Evolutionary conservation across 257 asterid genomes (phyloP), one percentile per base, ranked within the genome.

Genomic region (Nicotiana undulata): DNA sequence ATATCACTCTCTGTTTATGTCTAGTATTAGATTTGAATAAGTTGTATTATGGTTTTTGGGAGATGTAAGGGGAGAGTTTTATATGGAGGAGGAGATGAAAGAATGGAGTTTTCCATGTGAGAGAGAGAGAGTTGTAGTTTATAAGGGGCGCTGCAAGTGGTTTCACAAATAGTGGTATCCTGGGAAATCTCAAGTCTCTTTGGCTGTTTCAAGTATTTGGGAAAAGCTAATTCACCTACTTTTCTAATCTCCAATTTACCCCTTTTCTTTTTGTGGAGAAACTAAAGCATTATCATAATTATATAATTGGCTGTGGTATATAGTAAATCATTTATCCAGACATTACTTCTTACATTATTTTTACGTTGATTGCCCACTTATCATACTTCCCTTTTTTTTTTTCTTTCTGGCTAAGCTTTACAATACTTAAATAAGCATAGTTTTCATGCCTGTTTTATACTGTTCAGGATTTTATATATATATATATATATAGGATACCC

Each of bases 71-170:
- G 53, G 29, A 49, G 58, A 8, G 59, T 4, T 17, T 34, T 0
- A 1, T 56, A n/a, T 13, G 46, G 22, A 7, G 7, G 29, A 1
- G 68, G 12, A 15, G 29, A n/a, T 1, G 16, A 70, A 9, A 28
- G 31, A 51, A 32, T 16, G 17, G 76, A 55, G 17, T 77, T 79
- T 40, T 64, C 22, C 61, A 46, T 79, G 75, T 79, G 49, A 20
- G 9, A 63, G 34, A 26, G 28, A 26, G 28, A 1, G 28, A 10
- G 3, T 31, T 10, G 49, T 9, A 16, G 29, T 29, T 67, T 77
- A 24, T 11, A 76, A 24, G 83, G 80, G 83, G 85, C 76, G 82
- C 37, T 49, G 86, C 88, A 81, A 78, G 80, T 83, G 86, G 88
- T 83, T 86, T 86, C 72, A 53, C 1, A n/a, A 17, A 51, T 11